Base-by-base conservation (phyloP, 192 early-diverging fungal species). In the Backusella psychrophila region DNA sequence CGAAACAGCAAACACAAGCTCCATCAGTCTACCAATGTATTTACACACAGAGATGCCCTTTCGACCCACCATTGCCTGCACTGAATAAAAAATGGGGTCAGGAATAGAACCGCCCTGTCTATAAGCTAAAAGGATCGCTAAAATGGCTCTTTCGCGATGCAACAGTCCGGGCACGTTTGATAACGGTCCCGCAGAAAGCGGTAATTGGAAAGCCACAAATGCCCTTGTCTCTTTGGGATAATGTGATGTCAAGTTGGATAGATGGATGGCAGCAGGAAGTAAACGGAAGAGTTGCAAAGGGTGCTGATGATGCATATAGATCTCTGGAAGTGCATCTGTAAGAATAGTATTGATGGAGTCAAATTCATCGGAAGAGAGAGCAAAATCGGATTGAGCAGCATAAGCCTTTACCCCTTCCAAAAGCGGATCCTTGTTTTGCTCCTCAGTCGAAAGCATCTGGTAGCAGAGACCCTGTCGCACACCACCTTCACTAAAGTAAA, bases 391-490 rank as follows among this genome's bases (percentile, higher is more conserved):
- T 49, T 23, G 69, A 31, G 80, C 34, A 5, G 83, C 75, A 75
- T 85, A 85, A 11, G 75, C 80, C 63, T 75, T 77, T 29, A 86
- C 82, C 8, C 82, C 82, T 67, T 85, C 83, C 2, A 82, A 63
- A 3, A 84, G 75, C 3, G 88, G 88, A 69, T 89, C 88, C 65
- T 82, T 85, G 34, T 75, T 59, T 42, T 82, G 80, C 44, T 85
- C 83, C 34, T 80, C 78, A 0, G 33, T 4, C 0, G 82, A 71
- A 17, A 89, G 44, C 73, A 81, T 76, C 2, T 79, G 72, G 63
- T 85, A 89, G 67, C 88, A 89, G 9, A 83, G 72, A 8, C 88
- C 88, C 44, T 89, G 88, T 12, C 87, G 84, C 6, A 89, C 87
- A 66, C 88, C 88, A 4, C 87, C 88, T 63, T 89, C 88, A 46